These are phyloP conservation scores for Kodamaea arcana DNA, from an alignment of 1,139 yeast genomes.

Conservation along the genomic window DNA sequence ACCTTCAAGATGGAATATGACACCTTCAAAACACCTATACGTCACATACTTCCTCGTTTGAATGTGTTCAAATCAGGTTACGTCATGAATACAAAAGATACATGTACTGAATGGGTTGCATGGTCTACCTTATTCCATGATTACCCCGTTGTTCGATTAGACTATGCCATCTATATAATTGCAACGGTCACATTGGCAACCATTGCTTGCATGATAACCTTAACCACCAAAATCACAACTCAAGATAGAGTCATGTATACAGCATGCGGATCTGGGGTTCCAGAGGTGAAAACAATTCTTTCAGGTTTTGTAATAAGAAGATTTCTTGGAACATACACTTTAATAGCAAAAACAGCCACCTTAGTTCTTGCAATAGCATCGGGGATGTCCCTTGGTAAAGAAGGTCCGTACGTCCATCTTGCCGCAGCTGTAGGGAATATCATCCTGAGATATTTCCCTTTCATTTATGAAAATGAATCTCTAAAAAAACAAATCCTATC, in stretches of 20 bases:
- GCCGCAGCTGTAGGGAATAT: slow-evolving; percentile 67
- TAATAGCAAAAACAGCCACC: slow-evolving; percentile 48
- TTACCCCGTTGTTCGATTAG: slow-evolving; percentile 17
- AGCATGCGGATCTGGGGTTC: slow-evolving; percentile 64
- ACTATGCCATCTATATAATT: slow-evolving; percentile 37
- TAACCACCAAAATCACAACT: slow-evolving; percentile 43
- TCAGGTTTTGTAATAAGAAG: slow-evolving; percentile 55
- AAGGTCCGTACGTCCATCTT: slow-evolving; percentile 69
- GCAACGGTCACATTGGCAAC: slow-evolving; percentile 43
- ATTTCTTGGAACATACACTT: slow-evolving; percentile 53
- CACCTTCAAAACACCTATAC: background rate
- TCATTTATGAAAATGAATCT: slow-evolving; percentile 48
- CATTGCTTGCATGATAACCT: slow-evolving; percentile 45
- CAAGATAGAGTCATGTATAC: slow-evolving; percentile 39
- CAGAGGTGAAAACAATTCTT: slow-evolving; percentile 56
- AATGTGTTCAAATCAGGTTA: slow-evolving; percentile 24
- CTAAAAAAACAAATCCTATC: slow-evolving; percentile 56
- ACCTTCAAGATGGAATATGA: background rate
- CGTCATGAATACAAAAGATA: slow-evolving; percentile 10
- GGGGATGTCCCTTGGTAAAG: slow-evolving; percentile 65
- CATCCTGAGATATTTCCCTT: slow-evolving; percentile 47
- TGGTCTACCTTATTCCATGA: slow-evolving; percentile 38
- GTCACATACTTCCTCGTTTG: too few species aligned
- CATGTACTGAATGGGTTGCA: slow-evolving; percentile 42
- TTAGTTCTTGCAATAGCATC: slow-evolving; percentile 60